These are phyloP conservation scores for Mycena galericulata DNA, from an alignment of 768 basidiomycete genomes.

Conservation along the genomic window DNA sequence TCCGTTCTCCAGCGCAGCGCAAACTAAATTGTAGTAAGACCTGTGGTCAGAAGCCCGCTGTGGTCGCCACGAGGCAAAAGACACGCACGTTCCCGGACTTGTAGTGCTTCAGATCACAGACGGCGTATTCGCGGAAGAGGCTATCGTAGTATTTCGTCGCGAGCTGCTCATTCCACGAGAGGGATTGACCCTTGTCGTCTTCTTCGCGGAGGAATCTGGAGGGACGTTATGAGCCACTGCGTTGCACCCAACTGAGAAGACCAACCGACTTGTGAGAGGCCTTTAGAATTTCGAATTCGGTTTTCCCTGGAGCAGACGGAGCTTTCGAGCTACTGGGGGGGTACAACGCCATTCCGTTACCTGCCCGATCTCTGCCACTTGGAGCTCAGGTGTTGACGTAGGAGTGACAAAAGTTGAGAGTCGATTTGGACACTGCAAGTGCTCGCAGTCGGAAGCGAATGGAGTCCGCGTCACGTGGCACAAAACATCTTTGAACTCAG, in stretches of 20 bases:
- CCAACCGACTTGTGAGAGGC: slow-evolving; percentile 71
- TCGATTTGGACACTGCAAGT: no score
- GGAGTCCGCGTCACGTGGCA: no score
- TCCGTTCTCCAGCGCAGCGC: slow-evolving; percentile 96
- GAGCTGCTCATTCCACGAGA: slow-evolving; percentile 86
- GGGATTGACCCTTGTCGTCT: slow-evolving; percentile 51
- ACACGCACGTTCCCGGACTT: slow-evolving; percentile 85
- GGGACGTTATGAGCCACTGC: slow-evolving; percentile 2
- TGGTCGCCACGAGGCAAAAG: background rate
- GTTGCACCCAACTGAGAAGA: background rate
- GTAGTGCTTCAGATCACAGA: slow-evolving; percentile 96
- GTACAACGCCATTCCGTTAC: no score
- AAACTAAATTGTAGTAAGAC: slow-evolving; percentile 68
- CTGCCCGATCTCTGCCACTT: no score
- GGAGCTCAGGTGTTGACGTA: no score
- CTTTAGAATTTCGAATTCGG: slow-evolving; percentile 85
- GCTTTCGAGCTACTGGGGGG: slow-evolving; percentile 45
- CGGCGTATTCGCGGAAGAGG: slow-evolving; percentile 92
- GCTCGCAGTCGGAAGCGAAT: no score
- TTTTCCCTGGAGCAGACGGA: slow-evolving; percentile 47
- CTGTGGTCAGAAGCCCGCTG: slow-evolving; percentile 1
- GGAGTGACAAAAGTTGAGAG: no score
- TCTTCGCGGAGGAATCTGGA: slow-evolving; percentile 83
- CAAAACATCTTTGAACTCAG: no score
- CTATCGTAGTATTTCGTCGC: slow-evolving; percentile 90